Evolutionary conservation across 208 protist species (phyloP).

Genomic region (Porcisia hertigi): DNA sequence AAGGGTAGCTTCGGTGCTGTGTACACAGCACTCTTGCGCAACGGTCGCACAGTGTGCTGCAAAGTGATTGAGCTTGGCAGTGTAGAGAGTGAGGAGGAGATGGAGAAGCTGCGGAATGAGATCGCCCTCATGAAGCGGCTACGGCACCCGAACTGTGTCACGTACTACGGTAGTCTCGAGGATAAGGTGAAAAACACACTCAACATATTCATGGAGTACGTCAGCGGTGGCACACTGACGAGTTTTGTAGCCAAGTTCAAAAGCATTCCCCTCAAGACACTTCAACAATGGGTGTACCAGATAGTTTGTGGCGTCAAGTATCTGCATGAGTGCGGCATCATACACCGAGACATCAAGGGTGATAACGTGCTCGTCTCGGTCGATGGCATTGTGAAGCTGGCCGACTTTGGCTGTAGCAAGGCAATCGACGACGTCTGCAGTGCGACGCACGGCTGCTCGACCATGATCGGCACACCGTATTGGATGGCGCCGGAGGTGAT

Average conservation of each 20-base stretch:
- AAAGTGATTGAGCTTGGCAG: constrained; percentile 86
- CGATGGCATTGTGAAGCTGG: constrained; percentile 89
- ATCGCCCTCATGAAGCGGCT: constrained; percentile 84
- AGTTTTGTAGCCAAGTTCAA: constrained; percentile 83
- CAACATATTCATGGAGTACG: constrained; percentile 95
- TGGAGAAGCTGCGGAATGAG: constrained; percentile 84
- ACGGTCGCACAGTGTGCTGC: constrained; percentile 78
- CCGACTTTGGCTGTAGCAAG: constrained; percentile 93
- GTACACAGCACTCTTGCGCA: constrained; percentile 71
- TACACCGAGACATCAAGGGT: constrained; percentile 92
- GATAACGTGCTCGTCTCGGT: constrained; percentile 90
- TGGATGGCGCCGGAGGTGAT: constrained; percentile 94
- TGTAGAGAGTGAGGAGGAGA: constrained; percentile 60
- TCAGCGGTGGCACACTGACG: constrained; percentile 81
- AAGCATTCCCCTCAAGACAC: constrained; percentile 64
- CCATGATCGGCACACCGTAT: constrained; percentile 90
- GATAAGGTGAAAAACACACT: constrained; percentile 66
- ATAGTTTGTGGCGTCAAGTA: constrained; percentile 91
- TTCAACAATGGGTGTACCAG: constrained; percentile 88
- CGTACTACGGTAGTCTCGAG: constrained; percentile 89
- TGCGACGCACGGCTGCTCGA: constrained; percentile 72
- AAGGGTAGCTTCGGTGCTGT: constrained; percentile 89
- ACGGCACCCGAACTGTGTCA: constrained; percentile 90
- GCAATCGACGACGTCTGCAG: constrained; percentile 83
- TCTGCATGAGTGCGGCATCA: constrained; percentile 86